Evolutionary conservation across 2,329 filamentous ascomycete genomes (phyloP), one percentile per base, ranked within the genome.

Genomic region (Rhytidhysteron rufulum): DNA sequence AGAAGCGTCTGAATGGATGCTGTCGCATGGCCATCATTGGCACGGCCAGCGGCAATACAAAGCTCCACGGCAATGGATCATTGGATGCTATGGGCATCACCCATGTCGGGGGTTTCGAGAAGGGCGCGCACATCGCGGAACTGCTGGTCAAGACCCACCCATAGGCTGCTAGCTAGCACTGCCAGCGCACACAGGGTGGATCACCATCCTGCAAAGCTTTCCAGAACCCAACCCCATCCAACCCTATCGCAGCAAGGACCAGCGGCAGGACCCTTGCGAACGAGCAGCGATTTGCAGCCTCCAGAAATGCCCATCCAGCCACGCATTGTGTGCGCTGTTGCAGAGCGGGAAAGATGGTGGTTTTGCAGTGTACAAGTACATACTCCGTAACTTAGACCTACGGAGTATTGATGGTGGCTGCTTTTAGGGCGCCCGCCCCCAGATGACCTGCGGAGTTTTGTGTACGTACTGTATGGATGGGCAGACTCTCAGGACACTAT

Each of bases 401-500:
- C n/a, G n/a, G n/a, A n/a, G n/a, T n/a, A n/a, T n/a, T n/a, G n/a
- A n/a, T n/a, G n/a, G 34, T 22, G 42, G 43, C 43, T 36, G 29
- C 40, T 39, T 42, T 45, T 32, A 16, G 17, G 42, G 39, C 27
- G 40, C 32, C 21, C 16, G 33, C 35, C 43, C 40, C 43, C 35
- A 37, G 39, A 42, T n/a, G 29, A 25, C n/a, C 31, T 16, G 24
- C 37, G 36, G 24, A 27, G 8, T 8, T 27, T 27, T 27, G 24
- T 13, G 24, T 8, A 4, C 21, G 31, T n/a, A n/a, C n/a, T n/a
- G n/a, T n/a, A n/a, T n/a, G n/a, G n/a, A n/a, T n/a, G n/a, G n/a
- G n/a, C n/a, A n/a, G n/a, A n/a, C n/a, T n/a, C n/a, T n/a, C n/a
- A n/a, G n/a, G n/a, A n/a, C n/a, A n/a, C n/a, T n/a, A n/a, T n/a